Conservation (phyloP, 441 rosid species). For the Biscutella laevigata region DNA sequence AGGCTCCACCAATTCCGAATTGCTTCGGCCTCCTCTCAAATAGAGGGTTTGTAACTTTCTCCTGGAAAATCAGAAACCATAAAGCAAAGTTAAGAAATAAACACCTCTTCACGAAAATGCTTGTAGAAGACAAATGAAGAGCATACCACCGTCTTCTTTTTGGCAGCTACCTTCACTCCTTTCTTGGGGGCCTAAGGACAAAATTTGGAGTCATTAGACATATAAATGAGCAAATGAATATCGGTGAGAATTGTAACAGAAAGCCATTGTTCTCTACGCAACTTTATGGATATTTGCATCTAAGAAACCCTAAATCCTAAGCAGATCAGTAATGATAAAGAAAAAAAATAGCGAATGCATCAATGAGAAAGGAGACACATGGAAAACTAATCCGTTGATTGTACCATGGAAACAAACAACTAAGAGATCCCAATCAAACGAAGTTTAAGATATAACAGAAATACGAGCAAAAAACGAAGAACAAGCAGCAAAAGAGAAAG, state of each 20-base stretch:
- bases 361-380: not conserved
- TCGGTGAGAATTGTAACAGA: not conserved
- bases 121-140: not conserved
- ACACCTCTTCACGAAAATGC: too few relatives aligned
- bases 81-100: not conserved
- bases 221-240: not conserved
- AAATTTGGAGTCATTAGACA: not conserved
- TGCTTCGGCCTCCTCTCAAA: constrained; percentile 85
- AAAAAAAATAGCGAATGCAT: too few relatives aligned
- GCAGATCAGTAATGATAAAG: not conserved
- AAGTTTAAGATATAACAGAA: not conserved
- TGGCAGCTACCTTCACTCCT: constrained; percentile 40
- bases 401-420: not conserved
- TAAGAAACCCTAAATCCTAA: constrained; percentile 2
- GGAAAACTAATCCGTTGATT: not conserved
- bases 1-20: constrained; percentile 84
- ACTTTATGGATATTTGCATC: not conserved
- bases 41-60: constrained; percentile 70
- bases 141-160: constrained; percentile 40
- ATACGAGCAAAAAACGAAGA: not conserved
- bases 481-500: not conserved
- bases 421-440: not conserved
- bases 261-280: not conserved
- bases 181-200: constrained; percentile 36
- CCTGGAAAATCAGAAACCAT: constrained; percentile 26